Base-by-base conservation (phyloP, 179 eudicot genomes). In the Pouteria campechiana region DNA sequence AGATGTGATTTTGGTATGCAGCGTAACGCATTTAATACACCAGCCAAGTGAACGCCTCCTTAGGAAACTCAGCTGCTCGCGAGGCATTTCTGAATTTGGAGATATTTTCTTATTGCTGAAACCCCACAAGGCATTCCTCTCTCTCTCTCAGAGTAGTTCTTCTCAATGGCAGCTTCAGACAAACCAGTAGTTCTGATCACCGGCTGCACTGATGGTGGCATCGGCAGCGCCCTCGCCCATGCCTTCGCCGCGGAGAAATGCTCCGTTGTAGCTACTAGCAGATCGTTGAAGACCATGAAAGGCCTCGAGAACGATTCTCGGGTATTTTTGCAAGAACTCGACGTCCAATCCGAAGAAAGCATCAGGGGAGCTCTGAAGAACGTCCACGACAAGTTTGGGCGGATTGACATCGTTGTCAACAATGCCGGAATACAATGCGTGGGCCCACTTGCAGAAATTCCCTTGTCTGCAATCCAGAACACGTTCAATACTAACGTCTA, bases 381-480 rank as follows among this genome's bases (percentile, higher is more conserved):
- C 4, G 75, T 71, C 36, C 41, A 80, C 2, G 70, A 78, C 19
- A 55, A 60, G 19, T 76, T 88, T 25, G 97, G 88, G 0, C 60
- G 76, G 10, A 67, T 88, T 29, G 97, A 88, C 66, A 23, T 88
- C 4, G 20, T 88, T 2, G 74, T 88, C 3, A 88, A 84, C 25
- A 88, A 88, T 36, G 97, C 95, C 4, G 97, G 97, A 2, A 70
- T 81, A 18, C 97, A 67, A 28, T 80, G 85, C 48, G 63, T 88
- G 12, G 97, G 93, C 0, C 97, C 97, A 7, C 70, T 84, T 18
- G 97, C 95, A 40, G 97, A 88, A 49, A 45, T 84, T 30, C 95
- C 95, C 23, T 15, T 88, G 0, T 61, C 78, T 32, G 39, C 69
- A 1, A 41, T 88, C 8, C 51, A 81, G 29, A 64, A 51, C 1